Conservation (phyloP, 768 basidiomycete species). For the Psilocybe subaeruginosa region DNA sequence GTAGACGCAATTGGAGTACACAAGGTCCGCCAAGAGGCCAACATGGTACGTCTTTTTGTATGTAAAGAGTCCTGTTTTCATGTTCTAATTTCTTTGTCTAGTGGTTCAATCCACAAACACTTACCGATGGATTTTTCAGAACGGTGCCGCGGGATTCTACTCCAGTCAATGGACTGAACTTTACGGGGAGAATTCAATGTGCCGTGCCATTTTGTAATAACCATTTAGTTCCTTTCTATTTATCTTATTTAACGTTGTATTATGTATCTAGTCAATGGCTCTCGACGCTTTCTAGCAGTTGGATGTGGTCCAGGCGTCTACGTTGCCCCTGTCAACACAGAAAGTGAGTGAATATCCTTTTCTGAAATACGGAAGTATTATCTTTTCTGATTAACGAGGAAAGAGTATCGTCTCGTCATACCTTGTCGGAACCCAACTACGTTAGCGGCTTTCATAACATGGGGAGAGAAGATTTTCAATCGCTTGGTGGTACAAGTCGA, state of each 20-base stretch:
- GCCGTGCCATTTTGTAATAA: slow-evolving; percentile 65
- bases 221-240: neutral
- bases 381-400: neutral
- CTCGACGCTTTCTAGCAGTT: slow-evolving; percentile 62
- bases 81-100: slow-evolving; percentile 27
- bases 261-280: slow-evolving; percentile 43
- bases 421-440: slow-evolving; percentile 48
- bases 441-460: slow-evolving; percentile 56
- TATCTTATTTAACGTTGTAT: neutral
- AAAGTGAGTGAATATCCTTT: slow-evolving; percentile 41
- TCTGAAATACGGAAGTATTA: too few relatives aligned
- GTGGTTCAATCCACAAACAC: slow-evolving; percentile 66
- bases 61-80: neutral
- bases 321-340: slow-evolving; percentile 54
- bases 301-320: slow-evolving; percentile 75
- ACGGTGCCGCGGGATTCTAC: slow-evolving; percentile 37
- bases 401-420: slow-evolving; percentile 67
- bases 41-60: slow-evolving; percentile 55
- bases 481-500: slow-evolving; percentile 72
- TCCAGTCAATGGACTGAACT: slow-evolving; percentile 29
- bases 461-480: slow-evolving; percentile 50
- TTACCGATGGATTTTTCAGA: slow-evolving; percentile 69
- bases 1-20: slow-evolving; percentile 66
- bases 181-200: slow-evolving; percentile 61
- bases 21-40: slow-evolving; percentile 67